phyloP scores from a whole-genome alignment of 192 early-diverging fungal genomes.

The Coemansia sp. region DNA sequence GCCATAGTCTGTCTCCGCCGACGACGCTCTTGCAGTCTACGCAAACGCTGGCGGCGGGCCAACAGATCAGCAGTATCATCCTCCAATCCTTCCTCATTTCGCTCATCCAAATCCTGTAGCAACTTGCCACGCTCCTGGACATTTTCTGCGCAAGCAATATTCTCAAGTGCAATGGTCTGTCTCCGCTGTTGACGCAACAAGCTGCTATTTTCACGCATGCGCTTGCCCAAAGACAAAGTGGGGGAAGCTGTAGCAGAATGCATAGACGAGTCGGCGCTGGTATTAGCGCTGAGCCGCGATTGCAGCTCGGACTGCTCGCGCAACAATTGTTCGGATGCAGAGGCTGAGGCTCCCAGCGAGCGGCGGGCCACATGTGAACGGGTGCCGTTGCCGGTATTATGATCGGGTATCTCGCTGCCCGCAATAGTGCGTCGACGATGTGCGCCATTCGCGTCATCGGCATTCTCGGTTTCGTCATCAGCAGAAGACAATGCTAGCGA shows the following conservation, averaged over 20 bases:
- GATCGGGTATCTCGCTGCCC: too few relatives aligned
- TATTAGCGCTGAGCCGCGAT: constrained; percentile 17
- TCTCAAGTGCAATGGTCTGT: constrained; percentile 16
- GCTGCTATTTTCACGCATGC: not conserved
- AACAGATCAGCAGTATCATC: constrained; percentile 8
- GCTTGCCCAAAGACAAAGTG: not conserved
- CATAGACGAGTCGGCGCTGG: constrained; percentile 6
- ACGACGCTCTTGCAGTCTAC: constrained; percentile 47
- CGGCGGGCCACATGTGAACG: too few relatives aligned
- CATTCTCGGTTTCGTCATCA: too few relatives aligned
- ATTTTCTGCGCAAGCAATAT: not conserved
- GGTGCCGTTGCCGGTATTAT: too few relatives aligned
- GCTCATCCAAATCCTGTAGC: not conserved
- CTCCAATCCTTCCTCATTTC: not conserved
- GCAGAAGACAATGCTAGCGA: too few relatives aligned
- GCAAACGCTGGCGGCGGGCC: constrained; percentile 36
- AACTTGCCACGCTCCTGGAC: not conserved
- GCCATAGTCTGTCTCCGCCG: constrained; percentile 42
- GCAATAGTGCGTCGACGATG: too few relatives aligned
- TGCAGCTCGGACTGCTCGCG: constrained; percentile 43
- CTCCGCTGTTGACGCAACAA: constrained; percentile 10
- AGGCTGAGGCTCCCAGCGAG: not conserved
- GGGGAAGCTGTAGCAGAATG: too few relatives aligned
- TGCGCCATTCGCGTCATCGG: too few relatives aligned
- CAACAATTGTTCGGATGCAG: constrained; percentile 30